Base-by-base conservation (phyloP, 805 yeast species). In the Kurtzmaniella cleridarum region DNA sequence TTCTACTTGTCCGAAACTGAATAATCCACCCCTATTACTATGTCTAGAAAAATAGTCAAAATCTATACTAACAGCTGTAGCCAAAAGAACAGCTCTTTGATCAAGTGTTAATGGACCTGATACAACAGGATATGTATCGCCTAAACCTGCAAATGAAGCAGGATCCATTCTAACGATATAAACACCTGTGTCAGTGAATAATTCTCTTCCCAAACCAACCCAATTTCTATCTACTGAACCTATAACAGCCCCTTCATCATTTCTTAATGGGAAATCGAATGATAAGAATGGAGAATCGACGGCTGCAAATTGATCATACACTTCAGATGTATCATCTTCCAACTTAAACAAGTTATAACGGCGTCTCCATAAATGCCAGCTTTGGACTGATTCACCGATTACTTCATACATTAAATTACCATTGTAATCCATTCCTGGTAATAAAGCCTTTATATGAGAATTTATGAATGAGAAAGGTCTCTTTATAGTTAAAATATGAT, bases 11-110 rank as follows among this genome's bases (percentile, higher is more conserved):
- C 62, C 59, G 34, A 64, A 59, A 26, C 57, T 47, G 40, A 73
- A 49, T 12, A 81, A 75, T 16, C 73, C 71, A 29, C 79, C 71
- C 34, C 72, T 51, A 20, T 20, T 20, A 14, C 91, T 81, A 57
- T 90, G 97, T 57, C 98, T 75, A n/a, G 96, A 86, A 61, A 93
- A 93, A 64, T 90, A 93, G 62, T 93, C 98, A 60, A 88, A 93
- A 60, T 93, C 98, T 43, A 93, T 83, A 42, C 95, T 84, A 1
- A 93, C 82, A 0, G 97, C 95, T 44, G 84, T 85, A 0, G 88
- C 95, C 40, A 93, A 67, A 58, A 93, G 54, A 1, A 89, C 79
- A 0, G 96, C 96, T 48, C 95, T 76, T 59, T 93, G 85, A 55
- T 84, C 95, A 32, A 88, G 62, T 3, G 81, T 75, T 60, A 93